Evolutionary conservation across 2,329 filamentous ascomycete species (phyloP), one percentile per base, ranked within the genome.

Genomic region (Cercospora berteroae): DNA sequence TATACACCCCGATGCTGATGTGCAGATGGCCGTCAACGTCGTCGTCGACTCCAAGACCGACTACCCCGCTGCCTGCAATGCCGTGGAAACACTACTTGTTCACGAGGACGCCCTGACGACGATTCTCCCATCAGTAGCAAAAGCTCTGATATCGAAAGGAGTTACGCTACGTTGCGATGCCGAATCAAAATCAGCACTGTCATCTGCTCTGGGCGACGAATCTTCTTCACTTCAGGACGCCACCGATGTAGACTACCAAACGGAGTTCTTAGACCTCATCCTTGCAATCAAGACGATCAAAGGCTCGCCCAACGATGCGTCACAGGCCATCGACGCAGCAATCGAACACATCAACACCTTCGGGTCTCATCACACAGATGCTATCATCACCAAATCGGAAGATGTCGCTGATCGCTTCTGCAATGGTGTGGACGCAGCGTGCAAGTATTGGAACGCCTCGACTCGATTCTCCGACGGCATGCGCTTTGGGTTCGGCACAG

Each of bases 371-470:
- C 95, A 99, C 84, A 99, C 95, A 8, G 95, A 99, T 78, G 88
- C 86, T 61, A 96, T 99, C 77, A 80, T 98, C 69, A 98, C 94
- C 0, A 82, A 87, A 5, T 87, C 88, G 27, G 79, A 83, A 58
- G 83, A 84, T 9, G 83, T 88, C 33, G 94, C 95, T 4, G 89
- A 96, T 75, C 83, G 83, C 60, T 99, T 98, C 83, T 92, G 96
- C 87, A 87, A 88, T 55, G 88, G 88, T 67, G 88, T 98, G 60
- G 95, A 98, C 81, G 92, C 93, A 29, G 91, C 93, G 0, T 94
- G 94, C 62, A 94, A 94, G 18, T 99, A 96, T 84, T 97, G 94
- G 93, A 99, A 99, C 78, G 92, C 93, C 7, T 96, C 92, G 25
- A 97, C 93, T 8, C 88, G 95, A 60, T 94, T 99, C 81, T 93